Evolutionary conservation across 192 early-diverging fungal genomes (phyloP).

Genomic region (Funneliformis geosporum): DNA sequence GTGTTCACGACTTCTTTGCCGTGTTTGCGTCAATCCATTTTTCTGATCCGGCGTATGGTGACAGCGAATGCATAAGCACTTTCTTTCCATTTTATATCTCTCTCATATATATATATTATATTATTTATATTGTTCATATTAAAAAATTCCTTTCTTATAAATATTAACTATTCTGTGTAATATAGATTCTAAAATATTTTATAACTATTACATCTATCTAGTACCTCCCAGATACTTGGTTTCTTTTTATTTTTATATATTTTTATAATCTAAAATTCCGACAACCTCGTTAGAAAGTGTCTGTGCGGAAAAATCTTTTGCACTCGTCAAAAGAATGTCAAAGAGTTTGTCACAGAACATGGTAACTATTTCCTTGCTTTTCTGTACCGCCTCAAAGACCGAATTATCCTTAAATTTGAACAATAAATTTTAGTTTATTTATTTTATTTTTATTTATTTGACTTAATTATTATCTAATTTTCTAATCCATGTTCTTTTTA

Average conservation of each 20-base stretch:
- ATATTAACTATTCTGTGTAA: not conserved
- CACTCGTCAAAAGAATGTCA: constrained; percentile 5
- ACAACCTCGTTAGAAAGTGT: not conserved
- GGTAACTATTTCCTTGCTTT: not conserved
- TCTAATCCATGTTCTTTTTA: not conserved
- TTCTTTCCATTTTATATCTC: not conserved
- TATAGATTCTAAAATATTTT: not conserved
- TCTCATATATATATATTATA: not conserved
- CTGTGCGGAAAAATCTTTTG: not conserved
- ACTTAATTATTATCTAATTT: not conserved
- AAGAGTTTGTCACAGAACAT: constrained; percentile 13
- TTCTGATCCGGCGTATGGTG: not conserved
- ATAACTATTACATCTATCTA: not conserved
- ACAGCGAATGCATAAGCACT: not conserved
- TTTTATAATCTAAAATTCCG: not conserved
- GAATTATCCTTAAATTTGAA: not conserved
- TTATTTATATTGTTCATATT: not conserved
- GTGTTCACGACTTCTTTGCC: not conserved
- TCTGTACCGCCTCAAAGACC: not conserved
- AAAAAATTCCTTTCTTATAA: not conserved
- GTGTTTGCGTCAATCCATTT: not conserved
- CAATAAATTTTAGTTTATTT: not conserved
- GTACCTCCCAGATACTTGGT: not conserved
- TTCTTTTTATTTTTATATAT: not conserved
- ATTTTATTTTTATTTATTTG: not conserved